phyloP scores from a whole-genome alignment of 805 yeast genomes.

The Lachancea thermotolerans region DNA sequence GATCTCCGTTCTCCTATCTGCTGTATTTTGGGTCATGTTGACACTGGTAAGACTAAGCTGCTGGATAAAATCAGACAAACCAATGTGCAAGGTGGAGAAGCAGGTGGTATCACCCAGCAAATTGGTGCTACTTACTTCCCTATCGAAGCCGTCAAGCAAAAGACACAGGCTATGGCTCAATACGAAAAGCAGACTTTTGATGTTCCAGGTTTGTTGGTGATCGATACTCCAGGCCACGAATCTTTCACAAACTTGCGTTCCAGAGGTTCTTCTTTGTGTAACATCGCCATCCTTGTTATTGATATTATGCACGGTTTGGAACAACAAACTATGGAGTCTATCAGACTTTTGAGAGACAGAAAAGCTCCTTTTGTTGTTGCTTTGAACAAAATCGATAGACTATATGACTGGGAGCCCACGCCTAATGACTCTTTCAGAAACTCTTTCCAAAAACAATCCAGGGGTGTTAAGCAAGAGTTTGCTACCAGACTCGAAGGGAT shows the following conservation, averaged over 20 bases:
- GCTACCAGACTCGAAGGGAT: conserved; percentile 79
- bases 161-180: conserved; percentile 85
- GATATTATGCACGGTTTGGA: conserved; percentile 99
- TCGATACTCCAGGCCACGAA: conserved; percentile 99
- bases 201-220: conserved; percentile 93
- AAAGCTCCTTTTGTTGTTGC: conserved; percentile 98
- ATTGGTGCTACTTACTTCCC: conserved; percentile 99
- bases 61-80: conserved; percentile 97
- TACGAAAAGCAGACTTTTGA: conserved; percentile 82
- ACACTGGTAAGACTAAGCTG: conserved; percentile 97
- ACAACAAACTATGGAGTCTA: conserved; percentile 94
- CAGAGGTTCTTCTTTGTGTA: conserved; percentile 98
- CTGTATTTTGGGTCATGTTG: conserved; percentile 98
- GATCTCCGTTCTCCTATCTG: conserved; percentile 97
- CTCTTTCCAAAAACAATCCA: conserved; percentile 73
- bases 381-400: conserved; percentile 93
- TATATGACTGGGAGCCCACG: conserved; percentile 85
- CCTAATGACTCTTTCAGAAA: conserved; percentile 97
- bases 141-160: conserved; percentile 82
- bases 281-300: conserved; percentile 95
- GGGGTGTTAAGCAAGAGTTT: conserved; percentile 87
- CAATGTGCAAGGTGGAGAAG: conserved; percentile 99
- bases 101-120: conserved; percentile 99
- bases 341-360: conserved; percentile 85
- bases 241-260: conserved; percentile 95